phyloP scores from a whole-genome alignment of 2,329 filamentous ascomycete species.

The Penicillium hordei region DNA sequence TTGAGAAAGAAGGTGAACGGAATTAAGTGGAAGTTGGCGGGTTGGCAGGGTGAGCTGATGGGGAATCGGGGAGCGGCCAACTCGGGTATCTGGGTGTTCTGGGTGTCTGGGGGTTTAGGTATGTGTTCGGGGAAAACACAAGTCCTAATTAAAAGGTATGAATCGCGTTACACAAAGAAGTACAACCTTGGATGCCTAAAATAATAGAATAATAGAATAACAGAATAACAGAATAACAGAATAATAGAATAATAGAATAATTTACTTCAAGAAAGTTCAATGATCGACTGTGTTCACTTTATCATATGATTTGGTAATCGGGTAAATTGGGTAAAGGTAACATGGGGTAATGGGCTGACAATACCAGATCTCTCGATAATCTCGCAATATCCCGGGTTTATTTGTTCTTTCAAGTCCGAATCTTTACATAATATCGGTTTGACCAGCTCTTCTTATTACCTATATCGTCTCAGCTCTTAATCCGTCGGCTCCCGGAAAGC shows the following conservation, averaged over 20 bases:
- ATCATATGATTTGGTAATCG: neutral
- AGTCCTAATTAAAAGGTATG: neutral
- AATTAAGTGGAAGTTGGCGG: neutral
- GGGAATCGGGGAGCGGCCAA: slow-evolving; percentile 1
- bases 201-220: too few relatives aligned
- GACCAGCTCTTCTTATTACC: neutral
- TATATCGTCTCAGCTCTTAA: neutral
- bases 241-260: neutral
- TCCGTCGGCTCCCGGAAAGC: neutral
- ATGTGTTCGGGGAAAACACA: neutral
- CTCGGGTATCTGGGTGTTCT: neutral
- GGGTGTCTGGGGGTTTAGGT: too few relatives aligned
- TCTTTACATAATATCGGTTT: neutral
- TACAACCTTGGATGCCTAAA: neutral
- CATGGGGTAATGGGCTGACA: neutral
- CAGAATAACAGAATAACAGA: too few relatives aligned
- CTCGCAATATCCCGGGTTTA: neutral
- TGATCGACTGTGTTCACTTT: neutral
- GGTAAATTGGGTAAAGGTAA: too few relatives aligned
- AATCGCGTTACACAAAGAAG: neutral
- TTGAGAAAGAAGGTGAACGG: neutral
- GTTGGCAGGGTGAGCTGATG: slow-evolving; percentile 1
- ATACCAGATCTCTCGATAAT: neutral
- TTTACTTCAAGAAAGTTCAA: neutral
- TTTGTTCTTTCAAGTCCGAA: neutral